Percentiles rank a stretch among this genome's conserved stretches.
Conservation (phyloP, 306 rosid species). For the Vigna mungo region DNA sequence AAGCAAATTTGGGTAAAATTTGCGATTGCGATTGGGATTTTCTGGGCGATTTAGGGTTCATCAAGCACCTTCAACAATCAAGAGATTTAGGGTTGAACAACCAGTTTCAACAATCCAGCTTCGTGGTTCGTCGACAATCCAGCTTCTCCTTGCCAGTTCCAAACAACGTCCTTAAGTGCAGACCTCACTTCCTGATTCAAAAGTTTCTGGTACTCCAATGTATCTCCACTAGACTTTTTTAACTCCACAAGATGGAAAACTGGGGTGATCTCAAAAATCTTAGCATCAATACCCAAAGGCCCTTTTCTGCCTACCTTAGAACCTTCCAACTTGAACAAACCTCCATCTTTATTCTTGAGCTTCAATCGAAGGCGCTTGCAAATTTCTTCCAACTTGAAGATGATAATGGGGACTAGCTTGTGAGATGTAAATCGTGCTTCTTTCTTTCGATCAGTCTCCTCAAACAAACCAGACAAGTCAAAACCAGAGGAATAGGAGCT, state of each 20-base stretch:
- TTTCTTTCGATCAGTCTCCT: conserved; percentile 60
- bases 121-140: too few species aligned
- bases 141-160: conserved; percentile 88
- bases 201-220: conserved; percentile 74
- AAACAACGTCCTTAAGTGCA: conserved; percentile 83
- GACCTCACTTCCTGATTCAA: conserved; percentile 72
- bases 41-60: too few species aligned
- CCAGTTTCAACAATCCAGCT: too few species aligned
- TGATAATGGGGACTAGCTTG: conserved; percentile 66
- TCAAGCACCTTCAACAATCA: too few species aligned
- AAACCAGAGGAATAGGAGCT: conserved; percentile 84
- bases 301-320: conserved; percentile 81
- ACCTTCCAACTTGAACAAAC: conserved; percentile 76
- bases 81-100: too few species aligned
- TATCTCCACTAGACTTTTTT: conserved; percentile 82
- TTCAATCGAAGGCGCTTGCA: conserved; percentile 65
- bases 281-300: conserved; percentile 67
- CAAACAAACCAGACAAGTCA: conserved; percentile 89
- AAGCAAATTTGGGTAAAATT: too few species aligned
- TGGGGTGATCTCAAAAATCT: conserved; percentile 86
- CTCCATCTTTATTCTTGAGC: conserved; percentile 71
- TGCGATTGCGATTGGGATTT: too few species aligned
- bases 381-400: conserved; percentile 77
- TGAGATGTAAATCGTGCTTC: conserved; percentile 72
- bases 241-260: conserved; percentile 78